Evolutionary conservation across 768 basidiomycete genomes (phyloP).

Genomic region (Gymnopilus dilepis): DNA sequence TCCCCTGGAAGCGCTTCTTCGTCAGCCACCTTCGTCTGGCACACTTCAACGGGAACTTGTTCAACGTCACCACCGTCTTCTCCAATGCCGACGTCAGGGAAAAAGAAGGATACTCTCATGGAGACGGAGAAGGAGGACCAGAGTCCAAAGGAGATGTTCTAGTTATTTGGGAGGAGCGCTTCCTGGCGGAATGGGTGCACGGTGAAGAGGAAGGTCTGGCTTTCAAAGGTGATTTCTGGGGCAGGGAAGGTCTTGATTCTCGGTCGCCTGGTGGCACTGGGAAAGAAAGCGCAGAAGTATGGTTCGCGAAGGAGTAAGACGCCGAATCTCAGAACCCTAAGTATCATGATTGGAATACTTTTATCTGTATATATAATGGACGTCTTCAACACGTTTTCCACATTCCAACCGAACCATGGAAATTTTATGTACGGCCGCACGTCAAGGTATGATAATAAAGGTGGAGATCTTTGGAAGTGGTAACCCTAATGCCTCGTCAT

Average conservation of each 20-base stretch:
- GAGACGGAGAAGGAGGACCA: background rate
- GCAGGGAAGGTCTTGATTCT: slow-evolving; percentile 40
- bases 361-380: too few species aligned
- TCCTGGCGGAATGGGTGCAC: slow-evolving; percentile 45
- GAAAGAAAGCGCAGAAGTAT: slow-evolving; percentile 44
- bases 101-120: slow-evolving; percentile 27
- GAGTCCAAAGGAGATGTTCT: slow-evolving; percentile 36
- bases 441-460: background rate
- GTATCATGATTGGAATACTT: too few species aligned
- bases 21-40: slow-evolving; percentile 42
- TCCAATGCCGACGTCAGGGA: slow-evolving; percentile 37
- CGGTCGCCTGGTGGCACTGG: slow-evolving; percentile 34
- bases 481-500: background rate
- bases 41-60: slow-evolving; percentile 43
- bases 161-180: slow-evolving; percentile 40
- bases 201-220: slow-evolving; percentile 40
- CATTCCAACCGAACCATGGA: too few species aligned
- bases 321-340: too few species aligned
- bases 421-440: too few species aligned
- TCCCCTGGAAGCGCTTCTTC: slow-evolving; percentile 40
- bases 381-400: too few species aligned
- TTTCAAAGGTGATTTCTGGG: slow-evolving; percentile 47
- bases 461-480: background rate
- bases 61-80: slow-evolving; percentile 46
- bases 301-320: slow-evolving; percentile 32